Evolutionary conservation across 176 grass and related monocot species (phyloP), one percentile per base, ranked within the genome.

Genomic region (Triticum urartu): DNA sequence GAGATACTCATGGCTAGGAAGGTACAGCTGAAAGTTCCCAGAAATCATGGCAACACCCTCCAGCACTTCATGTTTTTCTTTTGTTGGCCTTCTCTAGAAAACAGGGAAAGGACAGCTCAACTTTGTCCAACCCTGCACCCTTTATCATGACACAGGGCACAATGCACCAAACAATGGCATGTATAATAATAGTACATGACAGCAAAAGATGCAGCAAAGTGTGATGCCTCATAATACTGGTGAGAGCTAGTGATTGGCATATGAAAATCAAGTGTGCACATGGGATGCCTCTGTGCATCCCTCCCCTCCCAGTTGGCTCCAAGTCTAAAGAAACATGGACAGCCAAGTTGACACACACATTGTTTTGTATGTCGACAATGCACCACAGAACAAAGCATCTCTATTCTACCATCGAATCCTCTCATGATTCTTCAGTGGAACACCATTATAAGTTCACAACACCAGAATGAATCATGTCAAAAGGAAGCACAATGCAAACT

Each of bases 211-310:
- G 86, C 77, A 79, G 42, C 90, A 82, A 88, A 81, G 72, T 82
- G 75, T 84, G 82, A 82, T 85, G 70, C 90, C 50, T 88, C 81
- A 85, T 85, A 76, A 91, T 85, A 88, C 30, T 42, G 64, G 78
- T 81, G 70, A 61, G 83, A 62, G 38, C 78, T 47, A 9, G 72
- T 82, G 79, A 75, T 81, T 80, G 64, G 75, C 17, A 78, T 88
- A 89, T 78, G 15, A 81, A 75, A 86, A 92, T 85, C 47, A 77
- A 58, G 26, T 77, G 47, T 82, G 93, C 91, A 95, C 93, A 98
- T 98, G 91, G 79, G 48, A 79, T 95, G 95, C 82, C 81, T 69
- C 93, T 86, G 70, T 78, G 0, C 4, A 33, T 32, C 73, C 82
- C 79, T 86, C 68, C 72, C 81, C 81, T 88, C 81, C 77, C 84